Percentiles rank a stretch among this genome's conserved stretches.
Evolutionary conservation across 768 basidiomycete species (phyloP).

Genomic region (Lactarius psammicola): DNA sequence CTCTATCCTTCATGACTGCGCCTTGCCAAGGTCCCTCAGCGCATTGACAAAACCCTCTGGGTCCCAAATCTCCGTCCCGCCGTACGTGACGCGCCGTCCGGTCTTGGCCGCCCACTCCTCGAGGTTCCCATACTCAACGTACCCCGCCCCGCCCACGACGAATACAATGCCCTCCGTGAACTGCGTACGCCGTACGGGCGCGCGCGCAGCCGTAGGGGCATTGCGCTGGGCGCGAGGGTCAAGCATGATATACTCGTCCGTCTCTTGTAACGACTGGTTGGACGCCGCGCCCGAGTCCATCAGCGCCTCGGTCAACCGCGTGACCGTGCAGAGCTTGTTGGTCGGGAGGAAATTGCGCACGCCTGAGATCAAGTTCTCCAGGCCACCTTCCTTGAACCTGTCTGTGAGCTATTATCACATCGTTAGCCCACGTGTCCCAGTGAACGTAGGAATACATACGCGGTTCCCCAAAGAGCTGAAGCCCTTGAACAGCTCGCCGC

Average conservation of each 20-base stretch:
- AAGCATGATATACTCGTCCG: constrained; percentile 56
- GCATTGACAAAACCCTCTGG: constrained; percentile 80
- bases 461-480: constrained; percentile 90
- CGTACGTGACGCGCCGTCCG: constrained; percentile 87
- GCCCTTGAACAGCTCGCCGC: constrained; percentile 88
- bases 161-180: constrained; percentile 91
- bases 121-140: constrained; percentile 96
- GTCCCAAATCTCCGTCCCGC: constrained; percentile 92
- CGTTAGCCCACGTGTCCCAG: background rate
- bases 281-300: constrained; percentile 94
- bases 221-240: constrained; percentile 42
- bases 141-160: constrained; percentile 93
- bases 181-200: constrained; percentile 59
- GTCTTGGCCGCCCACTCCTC: constrained; percentile 87
- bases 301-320: constrained; percentile 89
- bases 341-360: constrained; percentile 98
- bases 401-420: constrained; percentile 71
- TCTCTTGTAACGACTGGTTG: constrained; percentile 74
- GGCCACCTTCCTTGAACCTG: constrained; percentile 89
- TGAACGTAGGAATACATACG: constrained; percentile 45
- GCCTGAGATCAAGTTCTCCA: constrained; percentile 94
- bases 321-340: constrained; percentile 89
- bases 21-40: constrained; percentile 62
- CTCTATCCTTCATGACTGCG: constrained; percentile 29
- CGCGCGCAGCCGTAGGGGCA: constrained; percentile 33